Evolutionary conservation across 2,329 filamentous ascomycete species (phyloP), one percentile per base, ranked within the genome.

Genomic region (Neoscytalidium dimidiatum): DNA sequence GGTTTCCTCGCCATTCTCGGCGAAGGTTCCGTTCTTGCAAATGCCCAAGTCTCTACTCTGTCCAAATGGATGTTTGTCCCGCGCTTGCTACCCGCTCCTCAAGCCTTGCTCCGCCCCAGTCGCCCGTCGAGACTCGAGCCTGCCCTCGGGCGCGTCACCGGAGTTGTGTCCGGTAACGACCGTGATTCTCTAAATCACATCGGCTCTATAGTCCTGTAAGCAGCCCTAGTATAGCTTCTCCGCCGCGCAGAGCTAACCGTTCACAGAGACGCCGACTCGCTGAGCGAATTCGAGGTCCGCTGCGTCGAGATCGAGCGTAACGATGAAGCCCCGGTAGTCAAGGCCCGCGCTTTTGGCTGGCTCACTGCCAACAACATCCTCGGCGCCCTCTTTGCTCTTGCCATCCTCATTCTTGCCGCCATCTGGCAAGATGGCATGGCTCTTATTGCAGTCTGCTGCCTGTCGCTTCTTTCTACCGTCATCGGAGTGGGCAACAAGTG

Each of bases 1-100:
- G 83, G 83, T 71, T 84, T 84, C 70, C 80, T 85, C n/a, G 82
- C 82, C 65, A 81, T 85, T 67, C 72, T 84, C 29, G 82, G 82
- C 51, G 82, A 84, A 71, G 81, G 81, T 73, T 82, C 79, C 53
- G 78, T 84, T 23, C 73, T 81, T 6, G 79, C 81, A 46, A 83
- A 82, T 67, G 81, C 82, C 19, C 81, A 84, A 70, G 81, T 84
- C 23, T 78, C 81, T 4, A 82, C 82, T 0, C 75, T 84, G 4
- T 84, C 82, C 11, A 76, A 72, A 70, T 80, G 82, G 70, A 81
- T 82, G 67, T 83, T 80, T 67, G 72, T 84, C 6, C 82, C 82
- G 38, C 78, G 82, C 43, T 75, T 84, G 41, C 74, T 84, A 13
- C 82, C 82, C 26, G 82, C 82, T 4, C 82, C 82, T 4, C 82